These are phyloP conservation scores for Castanea crenata DNA, from an alignment of 306 rosid genomes.

Conservation along the genomic window DNA sequence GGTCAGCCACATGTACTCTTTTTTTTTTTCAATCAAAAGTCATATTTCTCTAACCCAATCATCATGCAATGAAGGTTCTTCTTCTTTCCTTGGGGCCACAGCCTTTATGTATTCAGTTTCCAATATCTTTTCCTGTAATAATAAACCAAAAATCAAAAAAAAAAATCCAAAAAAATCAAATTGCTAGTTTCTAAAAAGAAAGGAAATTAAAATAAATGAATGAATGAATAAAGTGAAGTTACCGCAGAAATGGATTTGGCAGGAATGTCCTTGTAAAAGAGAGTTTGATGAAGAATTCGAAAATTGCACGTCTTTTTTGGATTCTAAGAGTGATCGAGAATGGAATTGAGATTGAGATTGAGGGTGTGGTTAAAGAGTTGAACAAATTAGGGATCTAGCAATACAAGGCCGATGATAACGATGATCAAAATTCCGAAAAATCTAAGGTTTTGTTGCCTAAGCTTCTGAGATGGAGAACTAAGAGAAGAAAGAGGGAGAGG, in stretches of 20 bases:
- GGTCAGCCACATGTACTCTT: too few species aligned
- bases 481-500: too few species aligned
- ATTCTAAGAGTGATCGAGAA: constrained; percentile 21
- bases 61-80: constrained; percentile 79
- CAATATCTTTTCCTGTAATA: constrained; percentile 66
- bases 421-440: too few species aligned
- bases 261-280: too few species aligned
- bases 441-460: too few species aligned
- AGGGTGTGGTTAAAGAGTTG: constrained; percentile 39
- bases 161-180: too few species aligned
- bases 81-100: constrained; percentile 81
- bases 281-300: constrained; percentile 35
- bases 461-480: too few species aligned
- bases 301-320: constrained; percentile 32
- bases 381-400: constrained; percentile 43
- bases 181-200: background rate
- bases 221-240: background rate
- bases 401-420: background rate
- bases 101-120: constrained; percentile 77
- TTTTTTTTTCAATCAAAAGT: background rate
- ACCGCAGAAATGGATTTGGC: constrained; percentile 89
- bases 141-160: too few species aligned
- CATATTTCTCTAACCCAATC: constrained; percentile 72
- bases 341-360: constrained; percentile 35
- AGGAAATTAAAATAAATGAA: background rate